Percentiles rank a stretch among this genome's conserved stretches.
Evolutionary conservation across 2,329 filamentous ascomycete genomes (phyloP).

Genomic region (Mycosphaerelloides madeirae): DNA sequence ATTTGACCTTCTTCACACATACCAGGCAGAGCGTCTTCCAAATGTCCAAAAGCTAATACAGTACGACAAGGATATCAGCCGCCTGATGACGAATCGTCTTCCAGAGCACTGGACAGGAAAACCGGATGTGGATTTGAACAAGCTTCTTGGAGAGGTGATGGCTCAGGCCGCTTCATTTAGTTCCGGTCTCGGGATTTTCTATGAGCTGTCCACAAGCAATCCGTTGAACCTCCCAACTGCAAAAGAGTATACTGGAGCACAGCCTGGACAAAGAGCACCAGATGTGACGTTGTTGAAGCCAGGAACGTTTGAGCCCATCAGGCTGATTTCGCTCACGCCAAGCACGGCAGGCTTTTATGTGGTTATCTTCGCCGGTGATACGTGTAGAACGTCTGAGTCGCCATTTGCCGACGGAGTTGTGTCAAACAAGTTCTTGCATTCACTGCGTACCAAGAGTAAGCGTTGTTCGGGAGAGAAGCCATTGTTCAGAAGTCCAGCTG

Average conservation of each 20-base stretch:
- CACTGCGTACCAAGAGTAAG: slow-evolving; percentile 10
- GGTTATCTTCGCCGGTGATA: slow-evolving; percentile 39
- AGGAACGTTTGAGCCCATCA: slow-evolving; percentile 41
- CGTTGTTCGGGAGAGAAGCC: too few relatives aligned
- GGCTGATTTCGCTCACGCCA: slow-evolving; percentile 43
- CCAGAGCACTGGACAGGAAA: slow-evolving; percentile 19
- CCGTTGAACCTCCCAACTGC: slow-evolving; percentile 7
- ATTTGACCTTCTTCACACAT: slow-evolving; percentile 4
- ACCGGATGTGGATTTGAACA: slow-evolving; percentile 16
- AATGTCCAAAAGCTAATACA: slow-evolving; percentile 22
- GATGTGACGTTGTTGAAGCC: slow-evolving; percentile 45
- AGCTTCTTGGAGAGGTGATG: slow-evolving; percentile 17
- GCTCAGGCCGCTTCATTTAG: slow-evolving; percentile 21
- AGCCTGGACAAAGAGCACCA: slow-evolving; percentile 43
- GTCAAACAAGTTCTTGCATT: slow-evolving; percentile 7
- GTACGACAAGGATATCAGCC: slow-evolving; percentile 22
- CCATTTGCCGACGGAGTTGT: slow-evolving; percentile 1
- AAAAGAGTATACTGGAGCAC: slow-evolving; percentile 15
- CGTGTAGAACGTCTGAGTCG: slow-evolving; percentile 13
- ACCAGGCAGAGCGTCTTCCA: slow-evolving; percentile 11
- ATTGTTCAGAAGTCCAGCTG: slow-evolving; percentile 13
- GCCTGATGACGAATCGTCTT: slow-evolving; percentile 21
- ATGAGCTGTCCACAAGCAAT: slow-evolving; percentile 10
- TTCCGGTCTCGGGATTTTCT: slow-evolving; percentile 21
- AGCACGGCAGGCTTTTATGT: slow-evolving; percentile 43